Evolutionary conservation across 495 filamentous ascomycete genomes (phyloP).

Genomic region (Aspergillus hancockii): DNA sequence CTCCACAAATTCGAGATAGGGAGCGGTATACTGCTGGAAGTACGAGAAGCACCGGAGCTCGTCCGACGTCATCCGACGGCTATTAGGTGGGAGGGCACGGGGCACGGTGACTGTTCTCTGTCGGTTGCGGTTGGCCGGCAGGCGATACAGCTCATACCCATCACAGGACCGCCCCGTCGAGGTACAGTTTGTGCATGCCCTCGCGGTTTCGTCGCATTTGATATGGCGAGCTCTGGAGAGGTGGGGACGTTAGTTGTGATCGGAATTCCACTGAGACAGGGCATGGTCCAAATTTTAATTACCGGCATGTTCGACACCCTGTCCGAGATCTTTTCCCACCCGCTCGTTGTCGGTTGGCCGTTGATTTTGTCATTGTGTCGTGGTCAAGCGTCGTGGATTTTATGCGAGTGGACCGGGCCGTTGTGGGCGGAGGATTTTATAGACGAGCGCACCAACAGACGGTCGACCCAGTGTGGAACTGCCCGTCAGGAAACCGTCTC

Average conservation of each 20-base stretch:
- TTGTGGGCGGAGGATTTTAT: too few species aligned
- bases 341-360: too few species aligned
- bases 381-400: too few species aligned
- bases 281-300: background rate
- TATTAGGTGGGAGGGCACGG: background rate
- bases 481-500: too few species aligned
- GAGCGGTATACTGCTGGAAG: slow-evolving; percentile 20
- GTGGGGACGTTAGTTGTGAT: background rate
- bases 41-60: slow-evolving; percentile 28
- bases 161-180: slow-evolving; percentile 5
- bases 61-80: slow-evolving; percentile 7
- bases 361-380: too few species aligned
- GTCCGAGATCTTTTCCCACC: background rate
- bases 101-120: background rate
- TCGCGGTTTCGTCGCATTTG: slow-evolving; percentile 16
- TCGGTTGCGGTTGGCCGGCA: background rate
- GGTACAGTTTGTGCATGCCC: slow-evolving; percentile 8
- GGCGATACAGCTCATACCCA: slow-evolving; percentile 6
- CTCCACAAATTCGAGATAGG: slow-evolving; percentile 22
- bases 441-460: too few species aligned
- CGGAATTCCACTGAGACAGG: too few species aligned
- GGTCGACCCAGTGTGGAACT: too few species aligned
- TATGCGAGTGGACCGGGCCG: too few species aligned
- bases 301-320: slow-evolving; percentile 19
- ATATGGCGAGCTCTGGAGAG: slow-evolving; percentile 9